Conservation (phyloP, 179 eudicot species). For the Actinidia polygama region DNA sequence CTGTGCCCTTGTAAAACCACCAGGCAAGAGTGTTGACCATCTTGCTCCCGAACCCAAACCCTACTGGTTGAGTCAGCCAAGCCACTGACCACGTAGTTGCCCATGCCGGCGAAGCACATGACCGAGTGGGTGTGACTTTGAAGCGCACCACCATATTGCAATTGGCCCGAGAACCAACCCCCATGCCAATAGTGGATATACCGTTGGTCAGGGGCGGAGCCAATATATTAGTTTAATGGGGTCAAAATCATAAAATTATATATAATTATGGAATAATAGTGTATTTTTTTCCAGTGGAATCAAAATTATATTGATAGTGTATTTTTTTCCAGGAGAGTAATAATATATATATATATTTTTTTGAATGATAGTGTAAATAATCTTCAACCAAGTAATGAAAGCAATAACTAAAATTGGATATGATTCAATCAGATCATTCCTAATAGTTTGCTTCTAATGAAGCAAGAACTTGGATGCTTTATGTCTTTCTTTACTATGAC, state of each 20-base stretch:
- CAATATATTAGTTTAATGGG: too few relatives aligned
- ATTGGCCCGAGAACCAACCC: slow-evolving; percentile 46
- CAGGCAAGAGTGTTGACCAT: slow-evolving; percentile 38
- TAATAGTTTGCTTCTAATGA: too few relatives aligned
- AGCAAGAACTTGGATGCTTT: too few relatives aligned
- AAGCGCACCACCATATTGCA: slow-evolving; percentile 46
- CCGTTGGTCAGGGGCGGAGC: background rate
- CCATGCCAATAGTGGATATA: slow-evolving; percentile 48
- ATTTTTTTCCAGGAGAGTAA: too few relatives aligned
- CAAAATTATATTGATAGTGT: too few relatives aligned
- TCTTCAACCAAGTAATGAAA: too few relatives aligned
- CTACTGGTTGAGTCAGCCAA: slow-evolving; percentile 45
- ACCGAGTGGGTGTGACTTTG: slow-evolving; percentile 54
- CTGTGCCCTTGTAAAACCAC: slow-evolving; percentile 47
- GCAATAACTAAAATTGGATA: too few relatives aligned
- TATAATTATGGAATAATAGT: background rate
- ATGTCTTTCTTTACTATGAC: too few relatives aligned
- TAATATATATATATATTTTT: too few relatives aligned
- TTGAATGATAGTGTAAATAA: too few relatives aligned
- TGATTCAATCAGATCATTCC: too few relatives aligned
- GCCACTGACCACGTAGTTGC: slow-evolving; percentile 36
- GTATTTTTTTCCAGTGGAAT: too few relatives aligned
- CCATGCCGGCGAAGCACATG: slow-evolving; percentile 38
- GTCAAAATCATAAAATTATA: background rate
- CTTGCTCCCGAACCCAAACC: slow-evolving; percentile 44